phyloP scores from a whole-genome alignment of 306 rosid genomes.

The Oxytropis ochrocephala region DNA sequence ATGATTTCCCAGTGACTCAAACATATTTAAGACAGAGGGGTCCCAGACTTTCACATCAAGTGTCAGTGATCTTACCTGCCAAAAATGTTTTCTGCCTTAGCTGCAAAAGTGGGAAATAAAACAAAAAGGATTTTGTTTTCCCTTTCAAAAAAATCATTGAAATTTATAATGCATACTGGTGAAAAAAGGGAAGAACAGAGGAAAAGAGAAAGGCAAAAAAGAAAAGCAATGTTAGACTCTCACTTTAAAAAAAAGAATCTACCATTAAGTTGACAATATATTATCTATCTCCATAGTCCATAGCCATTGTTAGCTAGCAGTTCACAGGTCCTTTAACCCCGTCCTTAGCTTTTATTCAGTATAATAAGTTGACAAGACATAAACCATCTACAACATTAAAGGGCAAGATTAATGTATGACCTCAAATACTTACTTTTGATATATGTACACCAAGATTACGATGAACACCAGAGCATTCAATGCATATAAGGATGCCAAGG shows the following conservation, averaged over 20 bases:
- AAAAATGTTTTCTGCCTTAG: conserved; percentile 21
- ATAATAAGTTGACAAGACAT: conserved; percentile 12
- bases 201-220: background rate
- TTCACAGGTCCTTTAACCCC: conserved; percentile 4
- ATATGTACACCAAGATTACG: conserved; percentile 89
- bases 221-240: background rate
- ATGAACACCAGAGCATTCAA: conserved; percentile 82
- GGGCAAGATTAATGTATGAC: background rate
- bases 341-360: background rate
- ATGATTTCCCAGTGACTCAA: conserved; percentile 60
- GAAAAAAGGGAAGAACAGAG: background rate
- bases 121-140: background rate
- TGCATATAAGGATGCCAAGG: conserved; percentile 78
- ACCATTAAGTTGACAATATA: background rate
- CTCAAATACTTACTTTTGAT: conserved; percentile 62
- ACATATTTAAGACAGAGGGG: conserved; percentile 47
- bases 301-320: background rate
- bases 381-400: conserved; percentile 6
- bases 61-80: conserved; percentile 74
- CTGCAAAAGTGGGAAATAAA: conserved; percentile 12
- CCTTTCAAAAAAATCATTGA: background rate
- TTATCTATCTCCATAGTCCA: background rate
- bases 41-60: conserved; percentile 93
- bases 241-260: background rate
- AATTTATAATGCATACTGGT: background rate